Conservation (phyloP, 2,329 filamentous ascomycete species). For the Fusarium palustre region DNA sequence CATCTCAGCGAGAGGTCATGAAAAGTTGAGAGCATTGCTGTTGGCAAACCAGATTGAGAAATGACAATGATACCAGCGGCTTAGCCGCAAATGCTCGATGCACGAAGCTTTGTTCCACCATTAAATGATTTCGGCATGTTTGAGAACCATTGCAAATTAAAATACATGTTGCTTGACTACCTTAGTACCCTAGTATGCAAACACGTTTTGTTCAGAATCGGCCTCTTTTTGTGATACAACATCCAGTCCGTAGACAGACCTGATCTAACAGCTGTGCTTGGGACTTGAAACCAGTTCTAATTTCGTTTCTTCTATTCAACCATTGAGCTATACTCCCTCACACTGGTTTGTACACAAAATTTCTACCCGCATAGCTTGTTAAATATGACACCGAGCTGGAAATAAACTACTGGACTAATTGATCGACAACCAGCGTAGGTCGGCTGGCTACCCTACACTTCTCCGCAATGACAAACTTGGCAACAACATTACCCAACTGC, state of each 20-base stretch:
- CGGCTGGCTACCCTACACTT: constrained; percentile 27
- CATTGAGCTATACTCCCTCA: not conserved
- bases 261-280: not conserved
- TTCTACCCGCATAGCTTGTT: not conserved
- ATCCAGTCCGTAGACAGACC: not conserved
- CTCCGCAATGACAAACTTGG: constrained; percentile 33
- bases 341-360: not conserved
- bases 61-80: constrained; percentile 44
- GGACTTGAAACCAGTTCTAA: not conserved
- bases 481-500: constrained; percentile 11
- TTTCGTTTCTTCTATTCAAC: not conserved
- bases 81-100: constrained; percentile 38
- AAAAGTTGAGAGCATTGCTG: constrained; percentile 43
- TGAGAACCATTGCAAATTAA: not conserved
- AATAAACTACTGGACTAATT: not conserved
- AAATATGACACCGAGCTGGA: not conserved
- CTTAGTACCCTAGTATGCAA: not conserved
- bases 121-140: not conserved
- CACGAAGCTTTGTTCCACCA: constrained; percentile 6
- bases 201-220: not conserved
- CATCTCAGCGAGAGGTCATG: constrained; percentile 18
- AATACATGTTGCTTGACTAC: not conserved
- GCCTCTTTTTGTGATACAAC: not conserved
- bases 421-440: not conserved
- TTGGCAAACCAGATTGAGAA: constrained; percentile 41